Evolutionary conservation across 1,284 basidiomycete genomes (phyloP).

Genomic region (Apiotrichum gracile): DNA sequence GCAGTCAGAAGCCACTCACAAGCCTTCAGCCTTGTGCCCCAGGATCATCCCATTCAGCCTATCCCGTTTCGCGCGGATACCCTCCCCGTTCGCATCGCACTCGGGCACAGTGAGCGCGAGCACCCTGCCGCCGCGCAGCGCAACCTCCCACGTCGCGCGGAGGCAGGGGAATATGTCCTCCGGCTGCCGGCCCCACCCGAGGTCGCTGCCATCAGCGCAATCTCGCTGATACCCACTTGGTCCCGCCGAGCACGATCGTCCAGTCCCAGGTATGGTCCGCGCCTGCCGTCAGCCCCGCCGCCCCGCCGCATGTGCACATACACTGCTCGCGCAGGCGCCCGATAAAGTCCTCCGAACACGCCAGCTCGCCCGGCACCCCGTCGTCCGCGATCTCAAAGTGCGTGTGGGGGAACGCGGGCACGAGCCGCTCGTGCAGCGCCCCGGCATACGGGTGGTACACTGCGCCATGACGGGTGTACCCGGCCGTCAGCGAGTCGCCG

Average conservation of each 20-base stretch:
- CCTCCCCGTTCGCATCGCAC: background rate
- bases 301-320: background rate
- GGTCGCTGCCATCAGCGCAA: conserved; percentile 2
- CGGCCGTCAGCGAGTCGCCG: conserved; percentile 8
- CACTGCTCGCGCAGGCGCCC: background rate
- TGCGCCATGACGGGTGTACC: background rate
- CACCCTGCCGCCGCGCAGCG: background rate
- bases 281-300: background rate
- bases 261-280: background rate
- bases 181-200: background rate
- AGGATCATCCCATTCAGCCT: background rate
- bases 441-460: conserved; percentile 2
- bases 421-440: background rate
- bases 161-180: background rate
- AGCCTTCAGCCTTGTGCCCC: background rate
- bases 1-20: background rate
- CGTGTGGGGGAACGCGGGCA: background rate
- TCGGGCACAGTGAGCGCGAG: conserved; percentile 9
- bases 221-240: background rate
- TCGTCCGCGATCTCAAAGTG: background rate
- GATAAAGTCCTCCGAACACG: background rate
- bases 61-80: background rate
- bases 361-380: background rate
- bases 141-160: background rate
- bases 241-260: conserved; percentile 6